phyloP scores from a whole-genome alignment of 2,329 filamentous ascomycete species.

The Plectosphaerella plurivora region DNA sequence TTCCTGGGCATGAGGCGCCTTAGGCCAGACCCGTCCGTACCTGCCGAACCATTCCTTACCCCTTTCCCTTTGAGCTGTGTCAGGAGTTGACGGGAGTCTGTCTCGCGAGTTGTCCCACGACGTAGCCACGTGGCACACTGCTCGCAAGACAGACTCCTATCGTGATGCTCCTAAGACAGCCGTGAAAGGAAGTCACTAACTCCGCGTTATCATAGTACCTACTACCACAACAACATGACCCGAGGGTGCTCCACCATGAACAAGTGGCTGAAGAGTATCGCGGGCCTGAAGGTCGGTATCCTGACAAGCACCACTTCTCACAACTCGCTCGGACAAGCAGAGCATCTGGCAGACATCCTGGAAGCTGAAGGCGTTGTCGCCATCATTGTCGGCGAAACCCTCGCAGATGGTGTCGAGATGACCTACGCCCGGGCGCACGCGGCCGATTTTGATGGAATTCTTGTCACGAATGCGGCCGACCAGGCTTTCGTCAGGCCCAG shows the following conservation, averaged over 20 bases:
- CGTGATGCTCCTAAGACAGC: too few species aligned
- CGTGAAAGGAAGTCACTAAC: too few species aligned
- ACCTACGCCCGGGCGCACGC: slow-evolving; percentile 65
- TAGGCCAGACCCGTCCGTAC: slow-evolving; percentile 51
- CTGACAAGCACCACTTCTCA: slow-evolving; percentile 41
- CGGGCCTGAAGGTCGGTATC: slow-evolving; percentile 60
- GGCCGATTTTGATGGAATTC: slow-evolving; percentile 56
- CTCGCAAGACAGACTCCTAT: too few species aligned
- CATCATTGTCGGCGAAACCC: slow-evolving; percentile 55
- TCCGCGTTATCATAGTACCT: too few species aligned
- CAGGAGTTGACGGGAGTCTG: too few species aligned
- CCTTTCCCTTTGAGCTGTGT: too few species aligned
- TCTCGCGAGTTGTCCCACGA: too few species aligned
- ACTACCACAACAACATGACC: slow-evolving; percentile 67
- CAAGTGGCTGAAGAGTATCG: slow-evolving; percentile 53
- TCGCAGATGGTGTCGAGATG: slow-evolving; percentile 49
- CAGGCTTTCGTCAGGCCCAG: slow-evolving; percentile 40
- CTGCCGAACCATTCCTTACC: too few species aligned
- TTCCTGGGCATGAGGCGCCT: slow-evolving; percentile 58
- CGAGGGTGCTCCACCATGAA: slow-evolving; percentile 56
- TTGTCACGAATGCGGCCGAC: slow-evolving; percentile 52
- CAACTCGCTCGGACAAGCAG: slow-evolving; percentile 43
- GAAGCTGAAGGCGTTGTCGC: slow-evolving; percentile 47
- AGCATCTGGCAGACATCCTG: slow-evolving; percentile 44
- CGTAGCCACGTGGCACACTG: too few species aligned